A percentile compares a stretch with the other conserved stretches of the same genome.
These are phyloP conservation scores for Syzygium aqueum DNA, from an alignment of 345 rosid genomes.

Conservation along the genomic window DNA sequence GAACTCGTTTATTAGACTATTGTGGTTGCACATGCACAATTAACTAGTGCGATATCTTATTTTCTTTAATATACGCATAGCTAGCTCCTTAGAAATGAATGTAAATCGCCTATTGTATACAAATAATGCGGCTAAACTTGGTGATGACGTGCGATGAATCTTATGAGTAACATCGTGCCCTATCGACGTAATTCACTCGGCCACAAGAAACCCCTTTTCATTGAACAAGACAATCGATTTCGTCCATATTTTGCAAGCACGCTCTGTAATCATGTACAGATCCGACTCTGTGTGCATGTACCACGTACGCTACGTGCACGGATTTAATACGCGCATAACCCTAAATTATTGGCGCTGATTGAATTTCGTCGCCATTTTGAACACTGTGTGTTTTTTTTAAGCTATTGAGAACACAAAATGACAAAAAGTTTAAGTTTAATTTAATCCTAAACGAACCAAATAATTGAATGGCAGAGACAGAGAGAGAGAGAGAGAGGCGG, in stretches of 20 bases:
- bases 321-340: not conserved
- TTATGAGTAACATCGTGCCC: fast-evolving
- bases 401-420: not conserved
- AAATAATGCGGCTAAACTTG: not conserved
- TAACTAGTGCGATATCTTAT: not conserved
- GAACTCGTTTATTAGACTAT: not conserved
- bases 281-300: not conserved
- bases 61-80: not conserved
- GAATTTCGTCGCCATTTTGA: not conserved
- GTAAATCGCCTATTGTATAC: not conserved
- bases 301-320: not conserved
- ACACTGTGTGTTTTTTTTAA: not conserved
- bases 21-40: not conserved
- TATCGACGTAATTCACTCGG: not conserved
- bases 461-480: not conserved
- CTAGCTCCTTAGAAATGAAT: not conserved
- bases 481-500: not conserved
- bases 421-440: not conserved
- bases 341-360: not conserved
- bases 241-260: not conserved
- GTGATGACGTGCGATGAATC: not conserved
- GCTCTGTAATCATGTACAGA: not conserved
- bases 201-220: not conserved
- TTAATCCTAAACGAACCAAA: not conserved
- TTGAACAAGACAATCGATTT: not conserved